A percentile compares a stretch with the other conserved stretches of the same genome.
Evolutionary conservation across 2,329 filamentous ascomycete species (phyloP).

Genomic region (Cytospora leucostoma): DNA sequence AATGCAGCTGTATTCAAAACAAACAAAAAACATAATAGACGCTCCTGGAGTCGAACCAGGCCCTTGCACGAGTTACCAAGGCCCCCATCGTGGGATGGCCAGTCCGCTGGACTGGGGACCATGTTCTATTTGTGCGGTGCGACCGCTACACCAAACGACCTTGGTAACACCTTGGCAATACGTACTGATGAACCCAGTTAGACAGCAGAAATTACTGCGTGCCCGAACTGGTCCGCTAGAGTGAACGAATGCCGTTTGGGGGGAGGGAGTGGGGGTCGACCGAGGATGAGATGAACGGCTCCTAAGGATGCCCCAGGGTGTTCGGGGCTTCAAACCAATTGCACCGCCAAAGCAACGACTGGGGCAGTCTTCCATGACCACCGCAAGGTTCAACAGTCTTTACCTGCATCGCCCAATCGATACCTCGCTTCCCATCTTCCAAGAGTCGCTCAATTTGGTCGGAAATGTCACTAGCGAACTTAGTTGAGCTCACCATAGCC

Average conservation of each 20-base stretch:
- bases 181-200: too few relatives aligned
- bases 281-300: background rate
- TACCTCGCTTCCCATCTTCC: background rate
- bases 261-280: background rate
- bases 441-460: background rate
- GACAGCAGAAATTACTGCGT: too few relatives aligned
- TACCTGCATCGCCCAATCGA: background rate
- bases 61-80: background rate
- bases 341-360: background rate
- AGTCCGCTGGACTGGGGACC: background rate
- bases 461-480: background rate
- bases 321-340: background rate
- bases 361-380: background rate
- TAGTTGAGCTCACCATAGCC: background rate
- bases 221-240: too few relatives aligned
- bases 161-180: background rate
- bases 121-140: background rate
- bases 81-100: background rate
- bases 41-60: background rate
- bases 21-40: background rate
- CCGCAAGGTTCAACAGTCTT: background rate
- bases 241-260: too few relatives aligned
- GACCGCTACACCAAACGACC: background rate
- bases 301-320: background rate
- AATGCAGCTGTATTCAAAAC: too few relatives aligned